Conservation (phyloP, 2,329 filamentous ascomycete species). For the Atkinsonella texensis region DNA sequence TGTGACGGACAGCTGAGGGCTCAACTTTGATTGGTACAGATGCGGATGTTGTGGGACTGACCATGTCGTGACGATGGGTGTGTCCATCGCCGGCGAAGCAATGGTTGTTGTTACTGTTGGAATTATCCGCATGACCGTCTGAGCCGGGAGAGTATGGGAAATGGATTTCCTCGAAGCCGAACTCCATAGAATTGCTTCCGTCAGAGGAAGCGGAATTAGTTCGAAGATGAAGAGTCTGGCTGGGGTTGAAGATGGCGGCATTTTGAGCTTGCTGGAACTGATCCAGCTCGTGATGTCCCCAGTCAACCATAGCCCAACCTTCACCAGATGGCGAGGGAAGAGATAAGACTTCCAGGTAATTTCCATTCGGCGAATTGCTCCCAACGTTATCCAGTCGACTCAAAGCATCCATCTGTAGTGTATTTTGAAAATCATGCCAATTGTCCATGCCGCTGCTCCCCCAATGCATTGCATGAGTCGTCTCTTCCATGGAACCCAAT, state of each 20-base stretch:
- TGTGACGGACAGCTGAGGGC: conserved; percentile 39
- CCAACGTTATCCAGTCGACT: conserved; percentile 29
- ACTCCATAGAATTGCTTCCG: conserved; percentile 50
- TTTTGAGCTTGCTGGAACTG: conserved; percentile 44
- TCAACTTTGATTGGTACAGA: conserved; percentile 57
- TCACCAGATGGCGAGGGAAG: conserved; percentile 72
- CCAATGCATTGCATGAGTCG: conserved; percentile 46
- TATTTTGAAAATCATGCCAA: conserved; percentile 67
- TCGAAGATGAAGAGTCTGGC: conserved; percentile 78
- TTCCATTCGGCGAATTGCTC: conserved; percentile 33
- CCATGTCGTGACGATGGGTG: conserved; percentile 36
- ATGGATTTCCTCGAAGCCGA: conserved; percentile 69
- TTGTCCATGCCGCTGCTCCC: conserved; percentile 51
- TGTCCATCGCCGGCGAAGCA: conserved; percentile 47
- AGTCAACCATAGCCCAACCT: conserved; percentile 74
- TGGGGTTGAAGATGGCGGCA: conserved; percentile 77
- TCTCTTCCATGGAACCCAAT: conserved; percentile 45
- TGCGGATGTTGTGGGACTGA: conserved; percentile 56
- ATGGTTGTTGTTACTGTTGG: conserved; percentile 27
- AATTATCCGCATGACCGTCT: conserved; percentile 37
- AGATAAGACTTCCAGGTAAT: conserved; percentile 76
- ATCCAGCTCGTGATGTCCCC: conserved; percentile 54
- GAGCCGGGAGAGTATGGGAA: conserved; percentile 77
- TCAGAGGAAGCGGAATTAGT: conserved; percentile 81
- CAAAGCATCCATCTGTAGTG: conserved; percentile 39